Conservation (phyloP, 257 asterid genomes). For the Haberlea rhodopensis region DNA sequence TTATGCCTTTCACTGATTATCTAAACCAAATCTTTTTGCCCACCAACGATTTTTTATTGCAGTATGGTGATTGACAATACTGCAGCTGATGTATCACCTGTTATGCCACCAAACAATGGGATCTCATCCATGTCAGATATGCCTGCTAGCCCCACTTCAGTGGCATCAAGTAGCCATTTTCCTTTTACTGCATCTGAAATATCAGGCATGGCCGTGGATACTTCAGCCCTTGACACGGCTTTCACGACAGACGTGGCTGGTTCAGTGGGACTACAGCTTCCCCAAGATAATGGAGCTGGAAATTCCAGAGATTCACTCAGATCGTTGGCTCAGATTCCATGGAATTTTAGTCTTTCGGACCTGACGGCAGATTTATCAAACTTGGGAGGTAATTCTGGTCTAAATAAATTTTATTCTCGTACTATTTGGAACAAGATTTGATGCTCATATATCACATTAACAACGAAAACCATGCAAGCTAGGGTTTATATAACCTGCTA, state of each 20-base stretch:
- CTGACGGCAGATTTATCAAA: constrained; percentile 85
- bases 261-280: constrained; percentile 75
- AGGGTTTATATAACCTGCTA: not conserved
- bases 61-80: constrained; percentile 71
- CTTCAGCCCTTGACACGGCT: constrained; percentile 75
- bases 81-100: constrained; percentile 52
- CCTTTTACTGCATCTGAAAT: constrained; percentile 83
- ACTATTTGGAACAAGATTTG: too few relatives aligned
- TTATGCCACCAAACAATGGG: constrained; percentile 61
- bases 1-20: constrained; percentile 3
- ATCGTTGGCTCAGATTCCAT: constrained; percentile 80
- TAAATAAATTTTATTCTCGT: not conserved
- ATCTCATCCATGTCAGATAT: constrained; percentile 75
- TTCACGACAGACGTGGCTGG: constrained; percentile 79
- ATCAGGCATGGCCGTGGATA: constrained; percentile 81
- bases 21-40: not conserved
- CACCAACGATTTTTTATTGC: constrained; percentile 15
- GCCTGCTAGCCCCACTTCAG: constrained; percentile 89
- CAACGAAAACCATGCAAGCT: not conserved
- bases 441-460: not conserved
- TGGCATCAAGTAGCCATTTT: constrained; percentile 88
- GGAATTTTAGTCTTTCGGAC: constrained; percentile 92
- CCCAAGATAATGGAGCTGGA: constrained; percentile 75
- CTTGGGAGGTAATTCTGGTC: constrained; percentile 47
- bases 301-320: constrained; percentile 78